These are phyloP conservation scores for Cladosporium sp. DNA, from an alignment of 2,329 filamentous ascomycete genomes.

Conservation along the genomic window DNA sequence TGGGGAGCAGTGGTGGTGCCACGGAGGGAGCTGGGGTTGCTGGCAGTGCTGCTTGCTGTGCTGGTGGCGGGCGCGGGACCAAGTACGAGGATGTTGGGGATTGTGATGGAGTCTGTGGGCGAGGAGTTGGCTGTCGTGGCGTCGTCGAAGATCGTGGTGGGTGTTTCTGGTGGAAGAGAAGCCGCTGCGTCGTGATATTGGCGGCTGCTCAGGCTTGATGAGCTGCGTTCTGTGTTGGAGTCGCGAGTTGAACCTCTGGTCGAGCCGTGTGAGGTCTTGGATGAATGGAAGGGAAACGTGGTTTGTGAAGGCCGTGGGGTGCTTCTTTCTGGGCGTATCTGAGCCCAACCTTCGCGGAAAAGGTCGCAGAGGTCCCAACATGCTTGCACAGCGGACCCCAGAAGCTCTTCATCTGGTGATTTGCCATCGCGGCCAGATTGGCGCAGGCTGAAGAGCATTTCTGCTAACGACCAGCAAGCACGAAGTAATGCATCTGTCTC, in stretches of 20 bases:
- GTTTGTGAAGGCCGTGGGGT: slow-evolving; percentile 79
- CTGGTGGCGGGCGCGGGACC: slow-evolving; percentile 55
- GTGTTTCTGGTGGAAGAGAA: slow-evolving; percentile 69
- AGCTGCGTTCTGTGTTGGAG: slow-evolving; percentile 31
- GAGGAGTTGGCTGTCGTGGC: slow-evolving; percentile 68
- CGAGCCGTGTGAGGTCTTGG: slow-evolving; percentile 17
- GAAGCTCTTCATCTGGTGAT: slow-evolving; percentile 72
- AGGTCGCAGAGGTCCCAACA: slow-evolving; percentile 95
- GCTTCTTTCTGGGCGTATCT: slow-evolving; percentile 77
- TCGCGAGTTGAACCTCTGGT: slow-evolving; percentile 19
- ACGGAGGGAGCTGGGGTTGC: slow-evolving; percentile 16
- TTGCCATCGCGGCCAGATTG: slow-evolving; percentile 74
- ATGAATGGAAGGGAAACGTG: slow-evolving; percentile 54
- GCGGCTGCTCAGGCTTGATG: slow-evolving; percentile 44
- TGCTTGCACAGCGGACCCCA: slow-evolving; percentile 83
- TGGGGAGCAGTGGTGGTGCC: slow-evolving; percentile 47
- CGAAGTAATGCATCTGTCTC: slow-evolving; percentile 80
- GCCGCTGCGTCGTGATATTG: slow-evolving; percentile 41
- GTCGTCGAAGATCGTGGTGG: slow-evolving; percentile 93
- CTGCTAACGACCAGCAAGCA: slow-evolving; percentile 84
- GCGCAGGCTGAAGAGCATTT: slow-evolving; percentile 87
- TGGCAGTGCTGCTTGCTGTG: slow-evolving; percentile 19
- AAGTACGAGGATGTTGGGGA: slow-evolving; percentile 84
- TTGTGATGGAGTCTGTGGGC: slow-evolving; percentile 65
- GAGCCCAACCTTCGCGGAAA: slow-evolving; percentile 87